Percentiles rank a stretch among this genome's conserved stretches.
Evolutionary conservation across 345 rosid species (phyloP).

Genomic region (Lepidium sativum): DNA sequence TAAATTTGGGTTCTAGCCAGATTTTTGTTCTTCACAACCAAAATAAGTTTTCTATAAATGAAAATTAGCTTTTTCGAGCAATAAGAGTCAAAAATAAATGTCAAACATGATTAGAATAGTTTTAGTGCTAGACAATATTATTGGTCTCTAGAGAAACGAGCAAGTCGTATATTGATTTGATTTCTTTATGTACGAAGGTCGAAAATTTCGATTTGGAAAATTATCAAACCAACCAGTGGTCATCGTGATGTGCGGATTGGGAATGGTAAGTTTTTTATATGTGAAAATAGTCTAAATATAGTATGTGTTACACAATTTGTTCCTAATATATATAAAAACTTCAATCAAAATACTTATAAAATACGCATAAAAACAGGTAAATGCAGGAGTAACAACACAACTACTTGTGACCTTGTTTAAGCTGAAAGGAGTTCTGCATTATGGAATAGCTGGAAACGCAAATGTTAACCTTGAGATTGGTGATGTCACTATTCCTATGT

Average conservation of each 20-base stretch:
- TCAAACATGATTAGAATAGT: too few species aligned
- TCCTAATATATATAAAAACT: background rate
- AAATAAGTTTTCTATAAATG: too few species aligned
- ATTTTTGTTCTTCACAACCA: too few species aligned
- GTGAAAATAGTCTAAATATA: background rate
- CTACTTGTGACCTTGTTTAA: constrained; percentile 43
- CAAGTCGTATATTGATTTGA: background rate
- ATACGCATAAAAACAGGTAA: constrained; percentile 32
- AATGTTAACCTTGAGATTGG: constrained; percentile 51
- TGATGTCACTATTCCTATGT: constrained; percentile 49
- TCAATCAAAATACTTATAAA: background rate
- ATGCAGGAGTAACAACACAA: constrained; percentile 58
- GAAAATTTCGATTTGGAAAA: constrained; percentile 50
- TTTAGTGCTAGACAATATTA: too few species aligned
- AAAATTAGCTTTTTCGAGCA: too few species aligned
- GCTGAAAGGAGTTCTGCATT: constrained; percentile 59
- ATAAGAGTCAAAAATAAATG: too few species aligned
- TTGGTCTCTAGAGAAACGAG: too few species aligned
- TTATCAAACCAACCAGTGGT: constrained; percentile 38
- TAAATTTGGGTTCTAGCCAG: too few species aligned
- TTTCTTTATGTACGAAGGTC: constrained; percentile 38
- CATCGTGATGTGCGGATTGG: constrained; percentile 56
- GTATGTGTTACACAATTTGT: background rate
- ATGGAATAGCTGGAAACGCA: constrained; percentile 75
- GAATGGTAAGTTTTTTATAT: constrained; percentile 37